Base-by-base conservation (phyloP, 176 grass and related monocot genomes). In the Raddia guianensis region DNA sequence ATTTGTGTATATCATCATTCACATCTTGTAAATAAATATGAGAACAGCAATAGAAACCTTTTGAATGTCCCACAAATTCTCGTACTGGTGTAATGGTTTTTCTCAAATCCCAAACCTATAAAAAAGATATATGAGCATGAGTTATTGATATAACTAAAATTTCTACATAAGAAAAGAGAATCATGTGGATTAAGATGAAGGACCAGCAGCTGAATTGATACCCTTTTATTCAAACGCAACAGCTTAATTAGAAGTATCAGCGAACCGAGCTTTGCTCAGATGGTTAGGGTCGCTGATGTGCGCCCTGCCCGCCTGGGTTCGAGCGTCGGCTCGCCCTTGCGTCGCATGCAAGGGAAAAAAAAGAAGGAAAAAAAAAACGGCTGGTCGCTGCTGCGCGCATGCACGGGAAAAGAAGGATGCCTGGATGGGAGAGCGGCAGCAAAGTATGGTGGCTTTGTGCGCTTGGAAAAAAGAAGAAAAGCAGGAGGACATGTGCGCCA, bases 61-160 rank as follows among this genome's bases (percentile, higher is more conserved):
- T 93, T 37, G 93, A 91, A 64, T 99, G 96, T 11, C 96, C 96
- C 12, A 88, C 89, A 84, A 99, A 95, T 88, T 99, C 96, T 82
- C 93, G 87, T 81, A 99, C 88, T 72, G 96, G 96, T 71, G 90
- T 87, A 85, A 99, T 93, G 66, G 96, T 93, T 89, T 99, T 99
- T 72, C 96, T 95, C 86, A 99, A 90, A 91, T 99, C 96, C 96
- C 96, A 99, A 75, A 95, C 92, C 96, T 99, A 85, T 42, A 5
- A 92, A 84, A 84, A 83, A 61, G 35, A 71, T 33, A 82, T 54
- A 80, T 56, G 6, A 84, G 63, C 32, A 78, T 27, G 66, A 55
- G 33, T 63, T 74, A 81, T n/a, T 43, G 9, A 66, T 57, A 50
- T 50, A 80, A 42, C 72, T 35, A 63, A 11, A 77, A 54, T 14